These are phyloP conservation scores for Ambrosia hybrid DNA, from an alignment of 140 eudicot genomes.

Conservation along the genomic window DNA sequence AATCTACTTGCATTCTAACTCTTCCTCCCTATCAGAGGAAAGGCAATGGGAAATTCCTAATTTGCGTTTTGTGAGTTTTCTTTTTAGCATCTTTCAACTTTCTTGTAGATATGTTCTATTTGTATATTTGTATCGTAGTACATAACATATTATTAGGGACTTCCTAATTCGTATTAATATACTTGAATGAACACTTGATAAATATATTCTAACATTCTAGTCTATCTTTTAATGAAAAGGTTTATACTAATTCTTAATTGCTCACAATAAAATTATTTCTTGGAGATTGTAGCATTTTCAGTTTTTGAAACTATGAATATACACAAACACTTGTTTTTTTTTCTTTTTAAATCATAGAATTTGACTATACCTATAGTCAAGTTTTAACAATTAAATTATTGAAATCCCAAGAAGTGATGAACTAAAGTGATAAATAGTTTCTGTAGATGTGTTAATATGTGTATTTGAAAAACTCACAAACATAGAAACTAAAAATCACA, in stretches of 20 bases:
- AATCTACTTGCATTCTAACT: constrained; percentile 91
- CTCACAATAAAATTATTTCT: neutral
- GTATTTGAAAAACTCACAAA: neutral
- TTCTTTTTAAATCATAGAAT: neutral
- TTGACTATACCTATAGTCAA: neutral
- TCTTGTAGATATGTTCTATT: neutral
- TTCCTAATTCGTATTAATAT: neutral
- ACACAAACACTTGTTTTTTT: too few relatives aligned
- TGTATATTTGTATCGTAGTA: neutral
- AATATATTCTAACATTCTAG: neutral
- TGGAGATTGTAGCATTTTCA: constrained; percentile 16
- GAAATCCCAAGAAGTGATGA: neutral
- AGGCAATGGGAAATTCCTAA: constrained; percentile 94
- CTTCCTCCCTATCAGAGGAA: constrained; percentile 98
- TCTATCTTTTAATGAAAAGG: neutral
- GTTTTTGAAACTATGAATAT: neutral
- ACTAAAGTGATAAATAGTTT: neutral
- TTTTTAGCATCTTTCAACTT: neutral
- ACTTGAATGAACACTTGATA: neutral
- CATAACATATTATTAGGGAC: neutral
- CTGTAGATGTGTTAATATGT: neutral
- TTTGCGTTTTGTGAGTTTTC: constrained; percentile 79
- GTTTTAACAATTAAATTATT: neutral
- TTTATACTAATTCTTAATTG: neutral
- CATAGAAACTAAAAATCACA: neutral